A percentile compares a stretch with the other conserved stretches of the same genome.
Conservation (phyloP, 352 stramenopile species). For the Pythium insidiosum region DNA sequence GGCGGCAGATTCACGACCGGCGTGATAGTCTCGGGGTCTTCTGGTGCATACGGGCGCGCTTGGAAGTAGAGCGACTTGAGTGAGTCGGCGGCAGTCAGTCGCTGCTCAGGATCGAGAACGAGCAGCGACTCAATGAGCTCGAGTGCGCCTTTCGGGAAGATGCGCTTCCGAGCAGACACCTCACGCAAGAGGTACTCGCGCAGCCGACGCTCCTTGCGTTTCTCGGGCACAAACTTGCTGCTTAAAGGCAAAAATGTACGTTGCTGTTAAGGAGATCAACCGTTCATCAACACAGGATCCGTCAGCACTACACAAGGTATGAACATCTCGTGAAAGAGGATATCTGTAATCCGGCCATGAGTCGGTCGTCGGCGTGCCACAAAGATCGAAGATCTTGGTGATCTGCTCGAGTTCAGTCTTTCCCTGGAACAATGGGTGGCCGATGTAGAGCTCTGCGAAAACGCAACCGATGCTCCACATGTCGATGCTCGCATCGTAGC, state of each 20-base stretch:
- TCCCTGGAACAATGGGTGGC: slow-evolving; percentile 79
- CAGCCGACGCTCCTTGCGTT: slow-evolving; percentile 54
- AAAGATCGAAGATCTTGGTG: slow-evolving; percentile 85
- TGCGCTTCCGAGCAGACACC: slow-evolving; percentile 60
- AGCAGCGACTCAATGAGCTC: slow-evolving; percentile 93
- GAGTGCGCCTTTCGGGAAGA: slow-evolving; percentile 75
- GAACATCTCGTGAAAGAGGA: slow-evolving; percentile 5
- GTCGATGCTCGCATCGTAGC: slow-evolving; percentile 91
- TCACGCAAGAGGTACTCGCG: slow-evolving; percentile 73
- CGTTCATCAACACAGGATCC: no score
- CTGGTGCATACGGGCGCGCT: slow-evolving; percentile 45
- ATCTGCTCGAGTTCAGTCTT: slow-evolving; percentile 87
- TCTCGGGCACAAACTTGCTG: slow-evolving; percentile 79
- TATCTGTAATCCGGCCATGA: slow-evolving; percentile 80
- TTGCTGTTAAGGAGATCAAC: slow-evolving; percentile 5
- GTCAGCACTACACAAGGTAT: no score
- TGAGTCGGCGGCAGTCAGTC: slow-evolving; percentile 89
- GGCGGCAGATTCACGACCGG: slow-evolving; percentile 66
- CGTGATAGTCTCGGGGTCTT: slow-evolving; percentile 52
- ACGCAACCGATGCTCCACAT: slow-evolving; percentile 94
- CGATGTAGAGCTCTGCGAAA: slow-evolving; percentile 83
- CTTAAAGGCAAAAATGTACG: slow-evolving; percentile 57
- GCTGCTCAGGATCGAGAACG: slow-evolving; percentile 91
- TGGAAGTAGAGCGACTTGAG: slow-evolving; percentile 94
- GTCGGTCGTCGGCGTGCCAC: slow-evolving; percentile 71